A percentile compares a stretch with the other conserved stretches of the same genome.
These are phyloP conservation scores for Fragilariopsis cylindrus DNA, from an alignment of 108 stramenopile genomes.

Conservation along the genomic window DNA sequence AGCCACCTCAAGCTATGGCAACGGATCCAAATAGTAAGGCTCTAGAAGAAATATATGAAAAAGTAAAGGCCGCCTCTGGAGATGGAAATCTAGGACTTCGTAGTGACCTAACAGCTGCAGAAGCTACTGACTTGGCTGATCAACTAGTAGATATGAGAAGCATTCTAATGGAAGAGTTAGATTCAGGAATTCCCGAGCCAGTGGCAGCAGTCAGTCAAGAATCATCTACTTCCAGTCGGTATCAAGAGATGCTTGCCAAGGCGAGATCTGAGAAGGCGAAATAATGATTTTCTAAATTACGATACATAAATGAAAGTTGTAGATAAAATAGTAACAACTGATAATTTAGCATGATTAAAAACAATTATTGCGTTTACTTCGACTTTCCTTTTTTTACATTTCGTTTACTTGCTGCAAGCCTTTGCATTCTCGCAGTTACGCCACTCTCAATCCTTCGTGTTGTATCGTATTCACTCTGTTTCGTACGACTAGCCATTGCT, in stretches of 20 bases:
- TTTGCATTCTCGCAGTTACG: constrained; percentile 51
- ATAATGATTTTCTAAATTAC: not conserved
- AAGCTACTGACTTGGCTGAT: constrained; percentile 58
- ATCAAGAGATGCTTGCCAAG: constrained; percentile 56
- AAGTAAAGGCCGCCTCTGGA: constrained; percentile 59
- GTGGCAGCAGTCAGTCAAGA: not conserved
- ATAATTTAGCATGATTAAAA: not conserved
- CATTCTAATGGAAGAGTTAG: constrained; percentile 75
- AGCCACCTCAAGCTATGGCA: constrained; percentile 12
- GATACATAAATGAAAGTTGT: constrained; percentile 6
- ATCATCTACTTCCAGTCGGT: constrained; percentile 24
- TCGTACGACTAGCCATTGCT: constrained; percentile 18
- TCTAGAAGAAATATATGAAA: constrained; percentile 56
- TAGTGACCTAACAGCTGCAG: constrained; percentile 39
- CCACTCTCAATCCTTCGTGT: constrained; percentile 38
- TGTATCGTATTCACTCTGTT: constrained; percentile 33
- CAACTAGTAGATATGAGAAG: constrained; percentile 58
- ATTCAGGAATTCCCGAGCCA: constrained; percentile 40
- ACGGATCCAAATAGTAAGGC: constrained; percentile 47
- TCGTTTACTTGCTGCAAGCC: constrained; percentile 47
- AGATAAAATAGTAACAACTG: not conserved
- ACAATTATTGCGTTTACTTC: constrained; percentile 20
- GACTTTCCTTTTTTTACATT: constrained; percentile 38
- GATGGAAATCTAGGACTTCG: constrained; percentile 70
- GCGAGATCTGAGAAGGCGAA: constrained; percentile 41